These are phyloP conservation scores for Brassica incana DNA, from an alignment of 345 rosid genomes.

Conservation along the genomic window DNA sequence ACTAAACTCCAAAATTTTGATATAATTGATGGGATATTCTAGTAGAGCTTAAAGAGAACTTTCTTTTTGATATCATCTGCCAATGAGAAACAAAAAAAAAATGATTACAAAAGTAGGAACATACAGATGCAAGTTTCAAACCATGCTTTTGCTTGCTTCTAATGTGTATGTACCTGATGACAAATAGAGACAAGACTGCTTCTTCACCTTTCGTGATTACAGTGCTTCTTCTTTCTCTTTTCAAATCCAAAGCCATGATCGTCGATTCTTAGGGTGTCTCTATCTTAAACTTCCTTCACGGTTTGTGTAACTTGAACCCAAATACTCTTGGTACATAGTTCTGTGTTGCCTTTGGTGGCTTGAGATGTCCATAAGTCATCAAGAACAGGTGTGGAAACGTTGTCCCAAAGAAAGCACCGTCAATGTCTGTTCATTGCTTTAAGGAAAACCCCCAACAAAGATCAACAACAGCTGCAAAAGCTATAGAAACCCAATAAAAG, in stretches of 20 bases:
- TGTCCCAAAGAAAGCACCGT: slow-evolving; percentile 93
- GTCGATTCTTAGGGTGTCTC: not conserved
- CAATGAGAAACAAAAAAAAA: not conserved
- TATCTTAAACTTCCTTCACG: slow-evolving; percentile 31
- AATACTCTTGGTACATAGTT: slow-evolving; percentile 88
- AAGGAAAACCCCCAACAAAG: slow-evolving; percentile 40
- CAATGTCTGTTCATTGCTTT: slow-evolving; percentile 64
- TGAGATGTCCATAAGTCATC: slow-evolving; percentile 86
- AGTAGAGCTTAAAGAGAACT: not conserved
- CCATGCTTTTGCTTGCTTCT: slow-evolving; percentile 22
- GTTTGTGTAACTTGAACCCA: slow-evolving; percentile 88
- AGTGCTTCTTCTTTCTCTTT: slow-evolving; percentile 40
- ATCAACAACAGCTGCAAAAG: slow-evolving; percentile 4
- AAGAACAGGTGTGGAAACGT: slow-evolving; percentile 88
- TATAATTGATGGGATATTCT: not conserved
- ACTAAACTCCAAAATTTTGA: not conserved
- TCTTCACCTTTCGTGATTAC: slow-evolving; percentile 20
- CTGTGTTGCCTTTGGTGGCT: slow-evolving; percentile 77
- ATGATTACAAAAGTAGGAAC: not conserved
- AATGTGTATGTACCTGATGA: slow-evolving; percentile 28
- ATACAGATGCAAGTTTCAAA: slow-evolving; percentile 23
- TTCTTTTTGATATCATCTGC: not conserved
- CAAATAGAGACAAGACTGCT: slow-evolving; percentile 16
- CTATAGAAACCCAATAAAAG: not conserved
- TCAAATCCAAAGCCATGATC: slow-evolving; percentile 11